phyloP scores from a whole-genome alignment of 805 yeast species.

The Candida insectalens region DNA sequence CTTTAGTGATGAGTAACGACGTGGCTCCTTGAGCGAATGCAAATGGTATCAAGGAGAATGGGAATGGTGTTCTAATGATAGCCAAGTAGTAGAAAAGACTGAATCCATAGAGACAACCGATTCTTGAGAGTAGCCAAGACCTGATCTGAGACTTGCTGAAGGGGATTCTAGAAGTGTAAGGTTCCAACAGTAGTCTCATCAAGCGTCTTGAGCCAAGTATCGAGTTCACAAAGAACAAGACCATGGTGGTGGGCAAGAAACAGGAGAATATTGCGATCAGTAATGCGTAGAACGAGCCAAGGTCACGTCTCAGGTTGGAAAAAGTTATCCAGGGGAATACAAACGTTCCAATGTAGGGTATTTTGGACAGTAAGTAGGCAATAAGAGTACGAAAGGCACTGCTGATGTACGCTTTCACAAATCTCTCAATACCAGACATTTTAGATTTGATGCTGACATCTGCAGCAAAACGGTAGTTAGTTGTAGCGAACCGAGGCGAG shows the following conservation, averaged over 20 bases:
- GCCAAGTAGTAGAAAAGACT: constrained; percentile 2
- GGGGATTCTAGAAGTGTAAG: constrained; percentile 1
- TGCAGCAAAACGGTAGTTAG: constrained; percentile 2
- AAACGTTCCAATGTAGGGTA: constrained; percentile 1
- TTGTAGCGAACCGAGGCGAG: neutral
- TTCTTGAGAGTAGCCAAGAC: constrained; percentile 2
- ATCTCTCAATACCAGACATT: neutral
- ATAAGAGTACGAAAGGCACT: neutral
- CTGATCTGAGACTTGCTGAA: constrained; percentile 1
- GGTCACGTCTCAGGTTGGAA: neutral
- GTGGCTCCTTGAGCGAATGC: constrained; percentile 39
- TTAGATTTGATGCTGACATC: neutral
- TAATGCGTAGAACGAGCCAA: constrained; percentile 1
- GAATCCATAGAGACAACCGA: constrained; percentile 3
- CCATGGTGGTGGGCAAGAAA: neutral
- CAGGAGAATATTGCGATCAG: neutral
- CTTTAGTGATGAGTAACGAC: constrained; percentile 44
- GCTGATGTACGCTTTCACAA: neutral
- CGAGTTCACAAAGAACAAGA: constrained; percentile 1
- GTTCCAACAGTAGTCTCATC: neutral
- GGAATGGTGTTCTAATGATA: neutral
- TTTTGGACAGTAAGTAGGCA: neutral
- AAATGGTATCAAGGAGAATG: neutral
- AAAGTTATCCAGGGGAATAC: constrained; percentile 1
- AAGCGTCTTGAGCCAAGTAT: neutral